Percentiles rank a stretch among this genome's conserved stretches.
Evolutionary conservation across 2,329 filamentous ascomycete species (phyloP).

Genomic region (Diaporthe citrichinensis): DNA sequence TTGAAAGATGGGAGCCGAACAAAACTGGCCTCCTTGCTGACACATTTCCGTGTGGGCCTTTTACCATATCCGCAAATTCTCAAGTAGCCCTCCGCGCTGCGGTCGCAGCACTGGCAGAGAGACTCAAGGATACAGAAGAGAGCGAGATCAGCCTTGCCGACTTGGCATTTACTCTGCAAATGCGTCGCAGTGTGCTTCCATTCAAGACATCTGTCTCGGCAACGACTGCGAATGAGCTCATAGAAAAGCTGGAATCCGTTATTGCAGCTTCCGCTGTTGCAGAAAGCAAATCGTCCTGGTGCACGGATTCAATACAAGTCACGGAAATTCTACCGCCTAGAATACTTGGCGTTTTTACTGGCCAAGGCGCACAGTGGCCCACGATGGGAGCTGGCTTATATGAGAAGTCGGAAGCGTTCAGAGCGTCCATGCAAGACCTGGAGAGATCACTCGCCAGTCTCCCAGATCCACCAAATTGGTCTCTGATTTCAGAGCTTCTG

Average conservation of each 20-base stretch:
- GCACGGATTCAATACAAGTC: background rate
- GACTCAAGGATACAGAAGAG: background rate
- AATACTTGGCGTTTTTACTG: conserved; percentile 48
- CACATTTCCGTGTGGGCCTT: conserved; percentile 42
- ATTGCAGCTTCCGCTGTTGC: background rate
- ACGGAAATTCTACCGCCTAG: background rate
- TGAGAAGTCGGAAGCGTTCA: conserved; percentile 27
- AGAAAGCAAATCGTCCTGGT: background rate
- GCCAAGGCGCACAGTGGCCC: conserved; percentile 52
- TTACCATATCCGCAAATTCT: conserved; percentile 50
- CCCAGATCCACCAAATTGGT: conserved; percentile 12
- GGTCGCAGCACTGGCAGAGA: background rate
- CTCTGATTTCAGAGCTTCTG: conserved; percentile 12
- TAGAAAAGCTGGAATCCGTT: background rate
- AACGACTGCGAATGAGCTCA: background rate
- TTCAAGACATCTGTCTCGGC: background rate
- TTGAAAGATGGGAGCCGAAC: conserved; percentile 47
- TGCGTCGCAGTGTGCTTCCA: background rate
- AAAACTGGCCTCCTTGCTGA: conserved; percentile 49
- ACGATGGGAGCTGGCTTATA: conserved; percentile 47
- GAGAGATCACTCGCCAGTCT: background rate
- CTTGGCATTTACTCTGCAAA: background rate
- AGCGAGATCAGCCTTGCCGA: background rate
- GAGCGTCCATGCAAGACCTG: background rate
- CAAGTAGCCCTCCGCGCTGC: conserved; percentile 30